Conservation (phyloP, 257 asterid genomes). For the Lantana camara region DNA sequence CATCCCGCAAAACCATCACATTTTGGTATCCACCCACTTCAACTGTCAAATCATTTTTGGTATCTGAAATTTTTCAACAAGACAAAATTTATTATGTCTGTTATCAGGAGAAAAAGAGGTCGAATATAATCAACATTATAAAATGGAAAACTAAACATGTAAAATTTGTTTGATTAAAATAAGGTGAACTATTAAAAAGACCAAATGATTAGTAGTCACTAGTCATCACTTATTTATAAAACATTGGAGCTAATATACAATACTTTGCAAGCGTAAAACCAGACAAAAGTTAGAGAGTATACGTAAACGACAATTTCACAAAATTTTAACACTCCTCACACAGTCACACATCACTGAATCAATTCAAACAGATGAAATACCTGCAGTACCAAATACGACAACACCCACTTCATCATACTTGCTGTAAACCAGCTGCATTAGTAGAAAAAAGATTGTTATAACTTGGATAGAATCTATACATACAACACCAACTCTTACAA, state of each 20-base stretch:
- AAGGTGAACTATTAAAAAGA: neutral
- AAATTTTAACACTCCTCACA: constrained; percentile 22
- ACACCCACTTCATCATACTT: constrained; percentile 86
- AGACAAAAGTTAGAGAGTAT: neutral
- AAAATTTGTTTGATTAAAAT: neutral
- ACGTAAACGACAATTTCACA: neutral
- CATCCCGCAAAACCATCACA: constrained; percentile 67
- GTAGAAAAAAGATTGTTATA: constrained; percentile 15
- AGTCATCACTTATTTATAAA: neutral
- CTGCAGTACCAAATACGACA: constrained; percentile 80
- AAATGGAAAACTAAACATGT: constrained; percentile 6
- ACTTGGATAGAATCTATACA: neutral
- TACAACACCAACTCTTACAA: neutral
- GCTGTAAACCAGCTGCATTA: constrained; percentile 70
- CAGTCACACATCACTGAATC: constrained; percentile 54
- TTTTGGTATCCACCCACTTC: constrained; percentile 97
- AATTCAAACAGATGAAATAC: constrained; percentile 39
- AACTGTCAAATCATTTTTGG: constrained; percentile 74
- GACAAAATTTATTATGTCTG: constrained; percentile 9
- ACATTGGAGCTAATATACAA: constrained; percentile 22
- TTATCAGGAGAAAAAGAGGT: constrained; percentile 5
- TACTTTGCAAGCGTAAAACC: constrained; percentile 4
- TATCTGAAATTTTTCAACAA: constrained; percentile 55
- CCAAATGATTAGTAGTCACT: constrained; percentile 35
- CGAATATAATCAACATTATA: neutral